A percentile compares a stretch with the other conserved stretches of the same genome.
These are phyloP conservation scores for Tubosaeta sp. DNA, from an alignment of 768 basidiomycete genomes.

Conservation along the genomic window DNA sequence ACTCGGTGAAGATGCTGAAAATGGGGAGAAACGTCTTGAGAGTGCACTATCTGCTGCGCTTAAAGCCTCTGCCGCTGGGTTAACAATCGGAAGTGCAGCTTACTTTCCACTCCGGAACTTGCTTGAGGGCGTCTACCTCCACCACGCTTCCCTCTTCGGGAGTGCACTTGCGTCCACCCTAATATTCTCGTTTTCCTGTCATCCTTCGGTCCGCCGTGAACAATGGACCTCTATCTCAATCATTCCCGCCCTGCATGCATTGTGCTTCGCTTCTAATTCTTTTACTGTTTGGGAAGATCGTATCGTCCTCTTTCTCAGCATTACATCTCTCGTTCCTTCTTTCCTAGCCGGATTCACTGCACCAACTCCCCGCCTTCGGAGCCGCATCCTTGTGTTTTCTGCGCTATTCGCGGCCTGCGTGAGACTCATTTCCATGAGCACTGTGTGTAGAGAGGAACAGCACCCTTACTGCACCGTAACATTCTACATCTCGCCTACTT, in stretches of 20 bases:
- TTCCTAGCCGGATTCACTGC: slow-evolving; percentile 63
- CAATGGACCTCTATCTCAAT: slow-evolving; percentile 35
- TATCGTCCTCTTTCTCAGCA: slow-evolving; percentile 67
- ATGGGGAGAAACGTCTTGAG: slow-evolving; percentile 43
- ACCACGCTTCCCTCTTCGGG: slow-evolving; percentile 51
- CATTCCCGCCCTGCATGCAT: slow-evolving; percentile 61
- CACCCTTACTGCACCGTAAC: slow-evolving; percentile 86
- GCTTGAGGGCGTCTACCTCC: slow-evolving; percentile 44
- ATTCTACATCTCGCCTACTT: slow-evolving; percentile 74
- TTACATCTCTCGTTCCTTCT: slow-evolving; percentile 58
- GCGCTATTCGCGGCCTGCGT: slow-evolving; percentile 61
- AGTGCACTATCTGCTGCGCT: slow-evolving; percentile 30
- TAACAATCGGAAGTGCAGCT: slow-evolving; percentile 34
- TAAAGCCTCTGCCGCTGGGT: slow-evolving; percentile 33
- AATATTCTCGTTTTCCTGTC: slow-evolving; percentile 40
- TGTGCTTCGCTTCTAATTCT: slow-evolving; percentile 88
- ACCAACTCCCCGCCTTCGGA: slow-evolving; percentile 63
- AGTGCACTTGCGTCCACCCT: slow-evolving; percentile 45
- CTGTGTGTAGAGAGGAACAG: slow-evolving; percentile 94
- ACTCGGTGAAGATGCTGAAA: slow-evolving; percentile 35
- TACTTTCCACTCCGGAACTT: slow-evolving; percentile 31
- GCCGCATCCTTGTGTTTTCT: slow-evolving; percentile 72
- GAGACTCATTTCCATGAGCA: slow-evolving; percentile 75
- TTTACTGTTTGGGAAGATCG: slow-evolving; percentile 98
- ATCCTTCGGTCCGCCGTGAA: slow-evolving; percentile 30